These are phyloP conservation scores for Xylogone sp. DNA, from an alignment of 2,329 filamentous ascomycete species.

Conservation along the genomic window DNA sequence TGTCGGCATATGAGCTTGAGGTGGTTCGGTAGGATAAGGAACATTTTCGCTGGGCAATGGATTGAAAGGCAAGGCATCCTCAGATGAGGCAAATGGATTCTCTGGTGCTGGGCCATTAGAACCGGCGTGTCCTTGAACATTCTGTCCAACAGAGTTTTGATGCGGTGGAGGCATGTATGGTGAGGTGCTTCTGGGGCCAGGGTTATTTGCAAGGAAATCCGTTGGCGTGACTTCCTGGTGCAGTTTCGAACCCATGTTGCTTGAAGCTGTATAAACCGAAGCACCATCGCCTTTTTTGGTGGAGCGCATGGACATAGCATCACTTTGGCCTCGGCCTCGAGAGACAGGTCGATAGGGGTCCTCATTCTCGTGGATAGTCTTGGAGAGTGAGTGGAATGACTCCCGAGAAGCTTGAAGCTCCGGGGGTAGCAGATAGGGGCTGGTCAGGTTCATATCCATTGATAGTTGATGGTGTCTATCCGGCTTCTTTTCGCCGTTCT, in stretches of 20 bases:
- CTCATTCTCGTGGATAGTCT: conserved; percentile 68
- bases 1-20: conserved; percentile 16
- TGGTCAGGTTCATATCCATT: conserved; percentile 66
- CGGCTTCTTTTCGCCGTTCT: conserved; percentile 33
- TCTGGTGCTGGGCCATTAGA: conserved; percentile 17
- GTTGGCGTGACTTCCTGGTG: conserved; percentile 18
- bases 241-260: conserved; percentile 24
- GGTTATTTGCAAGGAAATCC: conserved; percentile 21
- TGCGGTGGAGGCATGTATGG: conserved; percentile 30
- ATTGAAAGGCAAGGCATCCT: not conserved
- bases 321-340: conserved; percentile 51
- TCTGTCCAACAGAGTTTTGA: conserved; percentile 43
- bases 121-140: conserved; percentile 16
- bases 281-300: conserved; percentile 35
- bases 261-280: conserved; percentile 42
- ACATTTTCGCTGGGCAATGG: not conserved
- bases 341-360: conserved; percentile 76
- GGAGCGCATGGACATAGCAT: conserved; percentile 53
- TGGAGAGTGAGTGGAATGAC: conserved; percentile 81
- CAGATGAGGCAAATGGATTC: conserved; percentile 27
- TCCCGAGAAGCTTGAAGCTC: conserved; percentile 75
- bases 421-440: conserved; percentile 91
- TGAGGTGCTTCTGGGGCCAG: conserved; percentile 20
- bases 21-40: conserved; percentile 17
- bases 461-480: conserved; percentile 52